Percentiles rank a stretch among this genome's conserved stretches.
Evolutionary conservation across 768 basidiomycete genomes (phyloP).

Genomic region (Trametes coccinea): DNA sequence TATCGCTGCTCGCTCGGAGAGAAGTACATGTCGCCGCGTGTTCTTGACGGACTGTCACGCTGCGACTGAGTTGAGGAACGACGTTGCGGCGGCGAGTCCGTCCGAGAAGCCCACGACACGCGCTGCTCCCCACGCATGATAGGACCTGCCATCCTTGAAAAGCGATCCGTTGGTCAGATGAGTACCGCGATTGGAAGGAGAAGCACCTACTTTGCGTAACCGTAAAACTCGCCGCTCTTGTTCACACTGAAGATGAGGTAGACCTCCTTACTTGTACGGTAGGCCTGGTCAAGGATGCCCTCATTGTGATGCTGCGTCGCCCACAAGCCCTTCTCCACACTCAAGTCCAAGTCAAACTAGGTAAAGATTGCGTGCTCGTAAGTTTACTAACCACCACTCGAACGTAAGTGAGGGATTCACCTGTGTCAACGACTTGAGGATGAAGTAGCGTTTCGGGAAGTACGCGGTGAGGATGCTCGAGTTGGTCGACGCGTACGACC

Average conservation of each 20-base stretch:
- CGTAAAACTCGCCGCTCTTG: constrained; percentile 92
- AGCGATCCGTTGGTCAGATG: neutral
- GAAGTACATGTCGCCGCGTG: constrained; percentile 30
- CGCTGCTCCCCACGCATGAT: constrained; percentile 51
- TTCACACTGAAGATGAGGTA: constrained; percentile 91
- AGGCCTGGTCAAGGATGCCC: constrained; percentile 88
- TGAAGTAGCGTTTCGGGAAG: constrained; percentile 91
- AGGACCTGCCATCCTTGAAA: constrained; percentile 66
- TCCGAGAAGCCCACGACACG: constrained; percentile 59
- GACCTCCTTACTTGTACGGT: constrained; percentile 85
- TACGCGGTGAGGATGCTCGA: constrained; percentile 75
- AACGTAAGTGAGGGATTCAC: constrained; percentile 36
- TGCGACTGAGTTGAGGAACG: constrained; percentile 24
- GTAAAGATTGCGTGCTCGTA: neutral
- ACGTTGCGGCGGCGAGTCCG: constrained; percentile 34
- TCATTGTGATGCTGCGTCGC: constrained; percentile 94
- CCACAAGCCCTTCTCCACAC: constrained; percentile 80
- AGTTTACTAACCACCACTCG: neutral
- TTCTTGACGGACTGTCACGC: constrained; percentile 16
- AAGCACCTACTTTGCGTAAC: constrained; percentile 72
- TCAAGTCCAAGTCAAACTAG: constrained; percentile 77
- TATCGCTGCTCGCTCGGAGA: constrained; percentile 42
- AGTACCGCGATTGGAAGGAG: neutral
- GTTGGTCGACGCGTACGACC: constrained; percentile 76
- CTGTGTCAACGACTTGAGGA: constrained; percentile 84